Conservation (phyloP, 108 stramenopile species). For the Mayamaea pseudoterrestris region DNA sequence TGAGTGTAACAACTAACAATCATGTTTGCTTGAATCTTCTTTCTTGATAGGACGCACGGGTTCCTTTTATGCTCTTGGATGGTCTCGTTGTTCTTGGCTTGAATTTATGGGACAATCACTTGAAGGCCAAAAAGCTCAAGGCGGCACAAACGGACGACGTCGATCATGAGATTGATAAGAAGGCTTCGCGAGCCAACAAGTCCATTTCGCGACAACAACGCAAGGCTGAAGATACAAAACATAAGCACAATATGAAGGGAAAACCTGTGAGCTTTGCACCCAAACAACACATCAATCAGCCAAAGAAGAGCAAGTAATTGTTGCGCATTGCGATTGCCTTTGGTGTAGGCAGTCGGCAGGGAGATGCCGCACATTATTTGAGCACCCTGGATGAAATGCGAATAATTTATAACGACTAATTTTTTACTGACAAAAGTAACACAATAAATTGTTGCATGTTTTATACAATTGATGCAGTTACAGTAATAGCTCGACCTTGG, state of each 20-base stretch:
- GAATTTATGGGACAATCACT: constrained; percentile 6
- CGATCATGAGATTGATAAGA: background rate
- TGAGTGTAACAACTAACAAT: background rate
- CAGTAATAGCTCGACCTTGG: constrained; percentile 21
- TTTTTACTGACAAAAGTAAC: background rate
- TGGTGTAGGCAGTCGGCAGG: no score
- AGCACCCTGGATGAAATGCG: no score
- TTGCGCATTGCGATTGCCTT: no score
- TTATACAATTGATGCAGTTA: constrained; percentile 1
- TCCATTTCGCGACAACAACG: background rate
- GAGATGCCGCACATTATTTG: no score
- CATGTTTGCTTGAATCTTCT: background rate
- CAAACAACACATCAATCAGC: background rate
- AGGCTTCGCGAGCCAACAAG: background rate
- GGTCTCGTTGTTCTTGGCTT: constrained; percentile 5
- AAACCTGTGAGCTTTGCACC: background rate
- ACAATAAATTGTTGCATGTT: background rate
- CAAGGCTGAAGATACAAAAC: background rate
- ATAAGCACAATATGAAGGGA: background rate
- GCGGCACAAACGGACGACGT: background rate
- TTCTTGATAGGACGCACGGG: constrained; percentile 8
- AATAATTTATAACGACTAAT: background rate
- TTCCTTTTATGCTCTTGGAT: constrained; percentile 22
- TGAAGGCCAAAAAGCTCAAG: background rate
- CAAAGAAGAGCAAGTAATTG: background rate